Base-by-base conservation (phyloP, 2,329 filamentous ascomycete species). In the Ophiosphaerella herpotricha region DNA sequence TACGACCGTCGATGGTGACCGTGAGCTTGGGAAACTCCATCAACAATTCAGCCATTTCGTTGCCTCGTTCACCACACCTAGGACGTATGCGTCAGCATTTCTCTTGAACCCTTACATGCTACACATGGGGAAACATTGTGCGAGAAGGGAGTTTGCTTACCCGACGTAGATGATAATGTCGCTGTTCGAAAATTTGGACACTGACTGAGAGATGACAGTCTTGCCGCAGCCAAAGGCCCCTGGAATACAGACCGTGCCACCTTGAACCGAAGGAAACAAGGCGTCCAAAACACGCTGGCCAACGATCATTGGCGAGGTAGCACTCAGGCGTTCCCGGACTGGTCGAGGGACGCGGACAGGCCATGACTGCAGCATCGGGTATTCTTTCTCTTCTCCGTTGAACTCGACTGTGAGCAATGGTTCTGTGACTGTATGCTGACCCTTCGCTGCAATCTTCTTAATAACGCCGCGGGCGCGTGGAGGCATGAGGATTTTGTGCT, bases 181-280 rank as follows among this genome's bases (percentile, higher is more conserved):
- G 75, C 89, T 94, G 86, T 99, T 99, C 71, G 94, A 99, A 82
- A 99, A 99, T 79, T 99, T 99, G 77, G 94, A 97, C 58, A 99
- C 89, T 54, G 91, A 96, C 79, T 99, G 94, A 70, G 88, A 92
- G 78, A 99, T 99, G 80, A 99, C 94, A 68, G 94, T 99, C 87
- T 99, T 99, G 72, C 94, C 94, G 71, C 94, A 99, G 60, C 94
- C 94, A 74, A 99, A 99, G 77, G 94, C 94, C 73, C 94, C 94
- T 23, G 94, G 94, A 71, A 99, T 99, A 72, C 93, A 96, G 60
- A 97, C 91, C 37, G 94, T 99, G 73, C 94, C 94, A 75, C 94
- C 94, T 79, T 96, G 91, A 8, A 99, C 94, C 80, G 89, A 88
- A 46, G 94, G 94, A 81, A 97, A 99, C 40, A 99, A 85, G 58